phyloP scores from a whole-genome alignment of 164 flowering plant species.

The Santalum album region DNA sequence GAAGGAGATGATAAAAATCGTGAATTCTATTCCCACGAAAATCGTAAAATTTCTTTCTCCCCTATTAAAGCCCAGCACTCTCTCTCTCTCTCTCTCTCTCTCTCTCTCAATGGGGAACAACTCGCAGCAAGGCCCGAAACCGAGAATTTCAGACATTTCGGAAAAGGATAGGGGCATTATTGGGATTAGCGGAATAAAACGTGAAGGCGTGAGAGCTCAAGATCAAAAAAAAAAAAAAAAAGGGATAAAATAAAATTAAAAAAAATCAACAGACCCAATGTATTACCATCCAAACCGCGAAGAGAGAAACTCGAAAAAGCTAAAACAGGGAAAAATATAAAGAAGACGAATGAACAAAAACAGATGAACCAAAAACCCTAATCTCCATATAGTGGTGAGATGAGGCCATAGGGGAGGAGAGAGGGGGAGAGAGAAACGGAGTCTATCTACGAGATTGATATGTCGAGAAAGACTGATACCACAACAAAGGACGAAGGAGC shows the following conservation, averaged over 20 bases:
- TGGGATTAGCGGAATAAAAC: no score
- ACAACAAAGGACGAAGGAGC: not conserved
- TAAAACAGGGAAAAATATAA: not conserved
- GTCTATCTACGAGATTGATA: not conserved
- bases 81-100: no score
- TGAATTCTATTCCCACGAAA: no score
- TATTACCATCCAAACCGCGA: not conserved
- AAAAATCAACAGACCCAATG: not conserved
- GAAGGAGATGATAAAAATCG: no score
- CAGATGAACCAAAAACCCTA: not conserved
- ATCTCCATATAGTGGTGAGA: not conserved
- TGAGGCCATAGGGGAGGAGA: not conserved
- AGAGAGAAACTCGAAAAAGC: not conserved
- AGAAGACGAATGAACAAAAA: not conserved
- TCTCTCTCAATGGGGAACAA: no score
- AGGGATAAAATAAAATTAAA: no score
- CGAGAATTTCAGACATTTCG: no score
- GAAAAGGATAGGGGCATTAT: no score
- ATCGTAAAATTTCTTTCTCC: no score
- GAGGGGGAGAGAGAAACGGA: not conserved
- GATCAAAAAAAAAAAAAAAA: no score
- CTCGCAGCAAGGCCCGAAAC: no score
- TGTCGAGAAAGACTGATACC: not conserved
- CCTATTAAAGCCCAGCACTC: no score
- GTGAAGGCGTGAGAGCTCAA: constrained; percentile 14